Conservation (phyloP, 176 grass and related monocot species). For the Eremochloa ophiuroides region DNA sequence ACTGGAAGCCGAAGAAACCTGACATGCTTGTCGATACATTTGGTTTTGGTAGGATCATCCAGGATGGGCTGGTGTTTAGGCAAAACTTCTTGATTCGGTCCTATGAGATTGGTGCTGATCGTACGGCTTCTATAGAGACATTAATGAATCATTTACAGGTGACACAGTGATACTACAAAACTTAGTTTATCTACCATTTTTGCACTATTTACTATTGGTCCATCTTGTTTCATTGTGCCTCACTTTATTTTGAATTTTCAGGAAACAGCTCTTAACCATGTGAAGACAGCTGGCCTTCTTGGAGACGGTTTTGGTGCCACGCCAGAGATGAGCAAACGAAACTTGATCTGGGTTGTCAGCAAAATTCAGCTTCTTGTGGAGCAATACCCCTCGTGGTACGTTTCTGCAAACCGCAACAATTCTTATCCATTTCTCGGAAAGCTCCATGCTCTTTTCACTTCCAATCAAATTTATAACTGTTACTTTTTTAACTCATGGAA, state of each 20-base stretch:
- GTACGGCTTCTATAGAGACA: slow-evolving; percentile 92
- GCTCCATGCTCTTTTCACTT: not conserved
- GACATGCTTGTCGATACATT: slow-evolving; percentile 95
- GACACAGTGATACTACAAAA: not conserved
- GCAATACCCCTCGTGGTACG: slow-evolving; percentile 85
- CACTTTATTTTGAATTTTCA: slow-evolving; percentile 29
- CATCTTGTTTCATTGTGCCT: slow-evolving; percentile 5
- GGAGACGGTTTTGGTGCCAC: slow-evolving; percentile 95
- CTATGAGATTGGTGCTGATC: slow-evolving; percentile 95
- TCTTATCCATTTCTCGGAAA: slow-evolving; percentile 8
- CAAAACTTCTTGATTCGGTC: slow-evolving; percentile 95
- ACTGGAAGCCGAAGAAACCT: slow-evolving; percentile 93
- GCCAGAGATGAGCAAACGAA: slow-evolving; percentile 95
- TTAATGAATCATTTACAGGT: slow-evolving; percentile 99
- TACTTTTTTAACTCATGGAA: not conserved
- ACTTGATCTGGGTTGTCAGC: slow-evolving; percentile 99
- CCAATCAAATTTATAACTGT: not conserved
- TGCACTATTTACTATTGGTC: not conserved
- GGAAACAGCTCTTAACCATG: slow-evolving; percentile 99
- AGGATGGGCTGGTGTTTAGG: slow-evolving; percentile 85
- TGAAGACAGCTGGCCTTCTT: slow-evolving; percentile 78
- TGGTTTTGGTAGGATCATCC: slow-evolving; percentile 86
- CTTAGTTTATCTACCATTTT: not conserved
- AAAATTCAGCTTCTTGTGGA: slow-evolving; percentile 97
- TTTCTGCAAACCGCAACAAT: slow-evolving; percentile 3